phyloP scores from a whole-genome alignment of 768 basidiomycete species.

The Clitopilus passeckerianus region DNA sequence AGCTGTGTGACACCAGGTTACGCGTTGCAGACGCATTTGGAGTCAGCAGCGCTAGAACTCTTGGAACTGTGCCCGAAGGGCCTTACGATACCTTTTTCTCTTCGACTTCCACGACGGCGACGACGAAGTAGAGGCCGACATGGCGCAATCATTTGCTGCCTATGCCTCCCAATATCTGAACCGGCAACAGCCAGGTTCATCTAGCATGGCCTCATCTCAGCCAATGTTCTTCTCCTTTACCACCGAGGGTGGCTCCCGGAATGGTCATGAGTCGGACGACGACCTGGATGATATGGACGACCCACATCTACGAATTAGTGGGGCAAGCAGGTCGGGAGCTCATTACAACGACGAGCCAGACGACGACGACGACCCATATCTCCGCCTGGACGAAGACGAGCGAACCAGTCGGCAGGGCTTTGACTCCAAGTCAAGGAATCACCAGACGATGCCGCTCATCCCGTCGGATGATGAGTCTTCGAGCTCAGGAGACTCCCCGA shows the following conservation, averaged over 20 bases:
- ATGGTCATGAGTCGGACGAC: slow-evolving; percentile 38
- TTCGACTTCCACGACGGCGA: slow-evolving; percentile 10
- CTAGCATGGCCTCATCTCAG: slow-evolving; percentile 59
- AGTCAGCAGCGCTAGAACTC: slow-evolving; percentile 1
- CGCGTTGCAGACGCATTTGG: not conserved
- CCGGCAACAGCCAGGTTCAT: slow-evolving; percentile 42
- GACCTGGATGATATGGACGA: slow-evolving; percentile 74
- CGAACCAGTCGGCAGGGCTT: slow-evolving; percentile 25
- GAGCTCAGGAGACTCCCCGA: slow-evolving; percentile 33
- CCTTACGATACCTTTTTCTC: not conserved
- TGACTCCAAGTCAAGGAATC: slow-evolving; percentile 20
- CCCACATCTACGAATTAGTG: slow-evolving; percentile 56
- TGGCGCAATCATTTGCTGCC: slow-evolving; percentile 71
- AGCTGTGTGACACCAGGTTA: not conserved
- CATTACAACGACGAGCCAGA: slow-evolving; percentile 20
- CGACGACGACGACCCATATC: slow-evolving; percentile 74
- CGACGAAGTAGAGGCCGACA: slow-evolving; percentile 11
- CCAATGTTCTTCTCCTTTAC: slow-evolving; percentile 89
- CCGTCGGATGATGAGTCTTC: slow-evolving; percentile 25
- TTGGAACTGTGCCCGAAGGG: not conserved
- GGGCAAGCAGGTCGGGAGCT: slow-evolving; percentile 24
- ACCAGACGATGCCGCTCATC: slow-evolving; percentile 33
- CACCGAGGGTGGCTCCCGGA: slow-evolving; percentile 62
- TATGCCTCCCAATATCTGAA: slow-evolving; percentile 82
- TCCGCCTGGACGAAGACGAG: slow-evolving; percentile 67